phyloP scores from a whole-genome alignment of 495 filamentous ascomycete genomes.

The Penicillium daleae region DNA sequence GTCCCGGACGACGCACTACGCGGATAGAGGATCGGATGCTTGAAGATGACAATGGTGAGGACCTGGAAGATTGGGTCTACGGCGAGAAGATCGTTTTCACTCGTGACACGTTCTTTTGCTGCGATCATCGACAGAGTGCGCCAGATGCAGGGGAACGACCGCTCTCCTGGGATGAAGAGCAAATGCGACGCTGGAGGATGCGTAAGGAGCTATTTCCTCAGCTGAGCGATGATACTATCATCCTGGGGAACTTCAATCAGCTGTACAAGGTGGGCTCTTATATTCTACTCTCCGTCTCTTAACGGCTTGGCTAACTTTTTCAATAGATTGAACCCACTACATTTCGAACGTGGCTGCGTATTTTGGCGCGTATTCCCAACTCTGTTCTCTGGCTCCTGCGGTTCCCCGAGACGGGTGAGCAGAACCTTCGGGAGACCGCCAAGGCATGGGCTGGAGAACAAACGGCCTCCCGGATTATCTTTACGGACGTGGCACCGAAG shows the following conservation, averaged over 20 bases:
- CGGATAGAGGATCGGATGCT: conserved; percentile 70
- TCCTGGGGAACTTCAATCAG: conserved; percentile 98
- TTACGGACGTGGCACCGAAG: conserved; percentile 97
- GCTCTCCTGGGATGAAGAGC: conserved; percentile 86
- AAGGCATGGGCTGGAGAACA: conserved; percentile 80
- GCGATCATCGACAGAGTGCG: conserved; percentile 93
- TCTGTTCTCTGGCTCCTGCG: conserved; percentile 94
- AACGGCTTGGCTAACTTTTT: conserved; percentile 10
- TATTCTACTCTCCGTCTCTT: background rate
- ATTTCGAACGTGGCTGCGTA: conserved; percentile 95
- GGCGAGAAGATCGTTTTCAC: conserved; percentile 96
- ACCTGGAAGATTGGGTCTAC: conserved; percentile 82
- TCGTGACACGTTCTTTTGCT: conserved; percentile 97
- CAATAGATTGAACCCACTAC: conserved; percentile 93
- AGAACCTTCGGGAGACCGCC: conserved; percentile 79
- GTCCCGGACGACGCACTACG: conserved; percentile 74
- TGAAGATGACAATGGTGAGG: conserved; percentile 69
- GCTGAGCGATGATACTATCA: conserved; percentile 81
- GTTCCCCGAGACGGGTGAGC: conserved; percentile 93
- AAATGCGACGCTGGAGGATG: conserved; percentile 85
- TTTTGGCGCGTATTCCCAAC: conserved; percentile 83
- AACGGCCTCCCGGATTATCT: conserved; percentile 89
- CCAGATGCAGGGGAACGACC: conserved; percentile 66
- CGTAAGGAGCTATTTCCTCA: conserved; percentile 91
- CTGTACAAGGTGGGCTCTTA: conserved; percentile 82